Base-by-base conservation (phyloP, 1,284 basidiomycete genomes). In the Singerocomus rubriflavus region DNA sequence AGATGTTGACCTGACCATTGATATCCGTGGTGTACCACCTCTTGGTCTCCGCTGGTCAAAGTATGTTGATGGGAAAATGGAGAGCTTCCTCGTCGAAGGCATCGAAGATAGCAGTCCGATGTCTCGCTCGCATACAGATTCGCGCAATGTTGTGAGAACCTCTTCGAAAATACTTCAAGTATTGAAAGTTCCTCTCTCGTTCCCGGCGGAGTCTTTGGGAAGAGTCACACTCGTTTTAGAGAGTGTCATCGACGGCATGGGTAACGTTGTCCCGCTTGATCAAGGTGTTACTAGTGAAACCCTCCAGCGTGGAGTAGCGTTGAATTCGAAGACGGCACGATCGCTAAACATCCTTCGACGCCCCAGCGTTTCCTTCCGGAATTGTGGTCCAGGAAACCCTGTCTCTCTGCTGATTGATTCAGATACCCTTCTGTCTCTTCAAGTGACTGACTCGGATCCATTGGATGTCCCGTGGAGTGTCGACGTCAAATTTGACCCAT, bases 1-100 rank as follows among this genome's bases (percentile, higher is more conserved):
- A 36, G 77, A 83, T 44, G 63, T 85, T 11, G 73, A 84, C 51
- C 72, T 90, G 43, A 75, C 73, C 50, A 84, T 93, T 59, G 76
- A 84, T 51, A 84, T 91, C 7, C 76, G 75, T 52, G 92, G 92
- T 7, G 84, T 93, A 1, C 85, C 90, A 17, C 87, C 91, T 5
- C 75, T 94, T 55, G 86, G 81, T 59, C 74, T 93, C 43, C 78
- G 80, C 35, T 94, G 90, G 89, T 77, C 80, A 60, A 84, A 83
- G 62, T 79, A 83, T 38, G 69, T 84, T 50, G 79, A 85, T 59
- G 79, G 81, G 36, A 73, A 74, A 51, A 73, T 74, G 45, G 85
- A 91, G 59, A 73, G 79, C 38, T 91, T 88, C 50, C 72, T 86
- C 27, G 88, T 93, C 10, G 90, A 93, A 64, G 91, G 90, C 2